phyloP scores from a whole-genome alignment of 345 rosid genomes.

The Eucalyptus cloeziana region DNA sequence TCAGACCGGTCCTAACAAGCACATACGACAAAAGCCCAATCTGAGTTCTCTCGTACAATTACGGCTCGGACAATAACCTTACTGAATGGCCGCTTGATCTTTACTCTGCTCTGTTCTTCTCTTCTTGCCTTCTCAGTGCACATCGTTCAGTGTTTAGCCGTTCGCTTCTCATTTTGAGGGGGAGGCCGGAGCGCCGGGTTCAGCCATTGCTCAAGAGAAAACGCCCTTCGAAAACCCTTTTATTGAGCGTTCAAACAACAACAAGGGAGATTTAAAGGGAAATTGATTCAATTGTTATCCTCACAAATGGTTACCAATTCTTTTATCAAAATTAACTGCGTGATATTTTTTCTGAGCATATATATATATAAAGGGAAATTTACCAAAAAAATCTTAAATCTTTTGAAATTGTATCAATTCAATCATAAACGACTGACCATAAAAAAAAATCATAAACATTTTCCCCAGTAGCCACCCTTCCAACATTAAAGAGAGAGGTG shows the following conservation, averaged over 20 bases:
- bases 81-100: background rate
- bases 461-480: too few relatives aligned
- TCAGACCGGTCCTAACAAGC: background rate
- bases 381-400: too few relatives aligned
- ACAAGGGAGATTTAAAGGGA: too few relatives aligned
- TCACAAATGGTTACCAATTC: background rate
- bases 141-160: background rate
- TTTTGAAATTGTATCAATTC: too few relatives aligned
- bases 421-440: too few relatives aligned
- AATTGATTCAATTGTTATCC: rapidly evolving
- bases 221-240: background rate
- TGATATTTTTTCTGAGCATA: too few relatives aligned
- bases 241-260: too few relatives aligned
- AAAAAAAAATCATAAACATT: too few relatives aligned
- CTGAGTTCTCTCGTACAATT: background rate
- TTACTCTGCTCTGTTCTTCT: background rate
- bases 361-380: too few relatives aligned
- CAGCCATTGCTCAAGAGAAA: background rate
- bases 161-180: background rate
- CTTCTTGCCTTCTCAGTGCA: background rate
- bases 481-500: too few relatives aligned
- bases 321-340: background rate
- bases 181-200: background rate
- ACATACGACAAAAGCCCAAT: background rate
- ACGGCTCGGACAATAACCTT: background rate